Base-by-base conservation (phyloP, 768 basidiomycete species). In the Tephrocybe sp. region DNA sequence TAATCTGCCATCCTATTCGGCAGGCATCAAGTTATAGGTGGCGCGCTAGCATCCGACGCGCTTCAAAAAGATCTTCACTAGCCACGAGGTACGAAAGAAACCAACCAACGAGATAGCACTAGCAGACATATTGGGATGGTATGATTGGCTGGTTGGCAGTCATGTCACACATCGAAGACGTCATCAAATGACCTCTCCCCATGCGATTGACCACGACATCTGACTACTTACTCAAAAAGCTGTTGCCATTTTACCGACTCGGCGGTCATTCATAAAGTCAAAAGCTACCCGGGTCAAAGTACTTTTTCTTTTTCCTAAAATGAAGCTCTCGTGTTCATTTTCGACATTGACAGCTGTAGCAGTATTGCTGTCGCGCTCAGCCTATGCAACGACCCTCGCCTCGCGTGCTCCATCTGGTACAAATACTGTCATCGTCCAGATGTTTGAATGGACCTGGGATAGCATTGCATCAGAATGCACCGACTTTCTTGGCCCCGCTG, bases 391-490 rank as follows among this genome's bases (percentile, higher is more conserved):
- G 37, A 39, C 43, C 25, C 35, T 39, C 39, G 16, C 18, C 30
- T 49, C 53, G 25, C 62, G 65, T 12, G 58, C 61, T 18, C 65
- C 66, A 9, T 47, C 60, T 35, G 61, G 52, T n/a, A 49, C 61
- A 7, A 78, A 77, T 49, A 67, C 63, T 2, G 82, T 86, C 52
- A 85, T 87, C 59, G 74, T 82, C 13, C 83, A 86, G 64, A 80
- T 88, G 78, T 88, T 87, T 57, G 75, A 85, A 59, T 87, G 86
- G 85, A 74, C 61, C 9, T 82, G 79, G 79, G 70, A 72, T 49
- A 77, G 80, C 51, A 60, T 88, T 38, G 84, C 83, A 0, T 59
- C 73, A 2, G 86, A 88, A 63, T 88, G 86, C 65, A 78, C 73
- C 4, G 70, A 69, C 44, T 87, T 85, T 60, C 72, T 87, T 34